phyloP scores from a whole-genome alignment of 2,329 filamentous ascomycete species.

The Penicillium digitatum region DNA sequence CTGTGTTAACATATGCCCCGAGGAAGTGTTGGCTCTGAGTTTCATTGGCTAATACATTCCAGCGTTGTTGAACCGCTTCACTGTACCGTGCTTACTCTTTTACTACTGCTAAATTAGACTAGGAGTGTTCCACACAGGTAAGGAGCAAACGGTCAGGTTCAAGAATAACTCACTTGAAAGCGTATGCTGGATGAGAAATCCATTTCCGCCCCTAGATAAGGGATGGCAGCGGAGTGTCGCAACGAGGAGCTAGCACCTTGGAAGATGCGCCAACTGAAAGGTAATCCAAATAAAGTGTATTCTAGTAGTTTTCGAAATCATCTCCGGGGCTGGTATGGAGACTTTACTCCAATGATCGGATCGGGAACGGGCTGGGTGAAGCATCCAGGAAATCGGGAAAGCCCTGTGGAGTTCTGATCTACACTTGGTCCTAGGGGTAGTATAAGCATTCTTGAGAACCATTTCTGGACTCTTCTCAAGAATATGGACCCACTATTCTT shows the following conservation, averaged over 20 bases:
- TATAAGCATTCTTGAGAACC: slow-evolving; percentile 1
- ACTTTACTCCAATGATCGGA: not conserved
- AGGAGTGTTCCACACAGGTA: not conserved
- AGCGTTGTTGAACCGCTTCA: not conserved
- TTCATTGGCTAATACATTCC: not conserved
- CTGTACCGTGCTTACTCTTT: not conserved
- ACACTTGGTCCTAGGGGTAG: not conserved
- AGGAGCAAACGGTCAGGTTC: not conserved
- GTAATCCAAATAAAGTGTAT: not conserved
- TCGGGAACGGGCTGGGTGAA: slow-evolving; percentile 3
- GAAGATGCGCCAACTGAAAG: not conserved
- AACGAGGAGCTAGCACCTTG: not conserved
- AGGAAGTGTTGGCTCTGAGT: not conserved
- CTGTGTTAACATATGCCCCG: not conserved
- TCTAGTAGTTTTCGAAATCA: not conserved
- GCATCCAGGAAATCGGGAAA: slow-evolving; percentile 9
- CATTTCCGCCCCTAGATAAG: not conserved
- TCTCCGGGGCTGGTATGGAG: not conserved
- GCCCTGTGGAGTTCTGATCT: not conserved
- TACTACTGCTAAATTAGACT: not conserved
- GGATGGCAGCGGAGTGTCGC: not conserved
- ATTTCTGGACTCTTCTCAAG: slow-evolving; percentile 6
- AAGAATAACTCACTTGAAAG: not conserved
- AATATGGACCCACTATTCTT: slow-evolving; percentile 17
- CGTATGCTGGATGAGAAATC: not conserved